A percentile compares a stretch with the other conserved stretches of the same genome.
Conservation (phyloP, 148 eudicot species). For the Vaccinium macrocarpon region DNA sequence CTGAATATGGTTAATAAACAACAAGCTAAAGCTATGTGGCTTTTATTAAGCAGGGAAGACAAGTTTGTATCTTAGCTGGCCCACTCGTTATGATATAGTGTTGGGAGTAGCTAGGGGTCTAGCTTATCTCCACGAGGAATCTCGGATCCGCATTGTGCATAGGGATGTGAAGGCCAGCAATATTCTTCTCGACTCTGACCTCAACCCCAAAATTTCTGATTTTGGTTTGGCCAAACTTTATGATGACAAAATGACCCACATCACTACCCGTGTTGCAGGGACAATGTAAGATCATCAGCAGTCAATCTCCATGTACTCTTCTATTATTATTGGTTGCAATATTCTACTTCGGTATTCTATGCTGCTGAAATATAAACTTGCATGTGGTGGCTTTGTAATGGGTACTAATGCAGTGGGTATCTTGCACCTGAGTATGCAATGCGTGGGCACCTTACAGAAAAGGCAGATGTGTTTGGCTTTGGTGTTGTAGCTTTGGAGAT, state of each 20-base stretch:
- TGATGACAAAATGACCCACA: conserved; percentile 83
- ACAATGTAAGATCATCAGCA: conserved; percentile 59
- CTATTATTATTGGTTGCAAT: no score
- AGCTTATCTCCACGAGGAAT: conserved; percentile 81
- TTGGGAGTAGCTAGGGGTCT: conserved; percentile 28
- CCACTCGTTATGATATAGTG: conserved; percentile 2
- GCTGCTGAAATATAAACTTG: conserved; percentile 8
- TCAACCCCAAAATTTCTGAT: conserved; percentile 83
- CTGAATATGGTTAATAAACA: background rate
- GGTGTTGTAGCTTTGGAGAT: conserved; percentile 85
- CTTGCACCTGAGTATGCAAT: conserved; percentile 97
- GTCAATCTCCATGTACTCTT: background rate
- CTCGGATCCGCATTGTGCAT: conserved; percentile 73
- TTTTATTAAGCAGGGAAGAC: conserved; percentile 39
- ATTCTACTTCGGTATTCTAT: background rate
- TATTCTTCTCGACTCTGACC: conserved; percentile 73
- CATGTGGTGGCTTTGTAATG: background rate
- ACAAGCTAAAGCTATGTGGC: background rate
- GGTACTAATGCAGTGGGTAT: conserved; percentile 55
- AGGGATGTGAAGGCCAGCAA: conserved; percentile 94
- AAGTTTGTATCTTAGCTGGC: conserved; percentile 54
- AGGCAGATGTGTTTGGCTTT: conserved; percentile 87
- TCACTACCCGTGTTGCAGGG: conserved; percentile 90
- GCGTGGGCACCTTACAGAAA: conserved; percentile 91
- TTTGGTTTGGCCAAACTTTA: conserved; percentile 93